phyloP scores from a whole-genome alignment of 768 basidiomycete genomes.

The Daedaleopsis sinensis region DNA sequence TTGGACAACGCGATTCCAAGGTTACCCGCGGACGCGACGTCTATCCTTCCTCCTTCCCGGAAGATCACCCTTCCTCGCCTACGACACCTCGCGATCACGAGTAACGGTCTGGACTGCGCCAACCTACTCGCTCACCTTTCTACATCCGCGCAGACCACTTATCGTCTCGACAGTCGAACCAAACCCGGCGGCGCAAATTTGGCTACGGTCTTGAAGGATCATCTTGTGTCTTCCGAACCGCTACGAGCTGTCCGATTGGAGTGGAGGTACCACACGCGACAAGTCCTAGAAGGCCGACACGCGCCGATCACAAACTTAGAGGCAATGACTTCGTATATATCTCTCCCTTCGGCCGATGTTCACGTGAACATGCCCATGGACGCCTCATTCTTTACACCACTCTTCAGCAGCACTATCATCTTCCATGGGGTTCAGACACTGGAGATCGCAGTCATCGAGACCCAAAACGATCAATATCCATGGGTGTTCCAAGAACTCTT shows the following conservation, averaged over 20 bases:
- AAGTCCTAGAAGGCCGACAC: conserved; percentile 1
- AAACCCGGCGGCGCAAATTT: not conserved
- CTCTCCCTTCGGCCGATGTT: no score
- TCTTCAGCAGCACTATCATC: not conserved
- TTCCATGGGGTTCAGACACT: not conserved
- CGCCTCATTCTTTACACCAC: not conserved
- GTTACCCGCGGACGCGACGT: not conserved
- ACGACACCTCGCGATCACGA: not conserved
- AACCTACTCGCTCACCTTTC: conserved; percentile 7
- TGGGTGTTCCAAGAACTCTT: conserved; percentile 15
- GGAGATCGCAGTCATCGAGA: not conserved
- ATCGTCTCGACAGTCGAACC: not conserved
- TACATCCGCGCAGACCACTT: not conserved
- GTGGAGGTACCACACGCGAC: not conserved
- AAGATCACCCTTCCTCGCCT: conserved; percentile 1
- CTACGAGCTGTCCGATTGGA: not conserved
- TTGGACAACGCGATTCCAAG: conserved; percentile 9
- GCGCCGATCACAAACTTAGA: no score
- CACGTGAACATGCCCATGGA: not conserved
- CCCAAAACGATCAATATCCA: no score
- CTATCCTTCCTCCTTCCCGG: not conserved
- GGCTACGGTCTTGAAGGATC: not conserved
- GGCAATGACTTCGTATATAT: no score
- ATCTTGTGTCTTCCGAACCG: not conserved
- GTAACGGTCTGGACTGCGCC: conserved; percentile 1